These are phyloP conservation scores for Pueraria montana DNA, from an alignment of 306 rosid species.

Conservation along the genomic window DNA sequence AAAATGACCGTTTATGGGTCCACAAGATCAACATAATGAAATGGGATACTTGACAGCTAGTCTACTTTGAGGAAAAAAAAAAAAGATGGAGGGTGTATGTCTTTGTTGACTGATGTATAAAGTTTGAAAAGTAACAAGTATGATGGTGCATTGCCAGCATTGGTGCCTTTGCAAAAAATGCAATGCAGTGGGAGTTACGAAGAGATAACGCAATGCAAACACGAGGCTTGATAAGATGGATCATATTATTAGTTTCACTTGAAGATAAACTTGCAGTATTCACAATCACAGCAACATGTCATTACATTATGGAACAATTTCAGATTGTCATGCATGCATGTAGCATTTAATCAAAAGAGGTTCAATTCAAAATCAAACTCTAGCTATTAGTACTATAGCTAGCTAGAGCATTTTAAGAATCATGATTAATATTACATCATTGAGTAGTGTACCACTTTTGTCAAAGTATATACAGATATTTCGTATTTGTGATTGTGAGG, in stretches of 20 bases:
- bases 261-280: slow-evolving; percentile 11
- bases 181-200: slow-evolving; percentile 42
- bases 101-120: slow-evolving; percentile 68
- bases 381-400: neutral
- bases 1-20: slow-evolving; percentile 48
- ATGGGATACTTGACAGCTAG: slow-evolving; percentile 58
- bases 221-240: slow-evolving; percentile 1
- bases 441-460: slow-evolving; percentile 5
- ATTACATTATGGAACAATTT: neutral
- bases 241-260: slow-evolving; percentile 16
- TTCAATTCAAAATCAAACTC: neutral
- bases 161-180: slow-evolving; percentile 44
- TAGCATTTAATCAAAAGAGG: neutral
- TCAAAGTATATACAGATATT: neutral
- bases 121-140: slow-evolving; percentile 55
- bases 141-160: slow-evolving; percentile 48
- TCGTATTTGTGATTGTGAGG: slow-evolving; percentile 29
- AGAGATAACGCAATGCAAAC: slow-evolving; percentile 38
- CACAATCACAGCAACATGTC: neutral
- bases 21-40: slow-evolving; percentile 69
- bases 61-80: slow-evolving; percentile 31
- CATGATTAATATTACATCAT: slow-evolving; percentile 27
- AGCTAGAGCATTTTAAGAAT: slow-evolving; percentile 1
- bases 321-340: neutral
- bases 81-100: slow-evolving; percentile 41